Base-by-base conservation (phyloP, 2,329 filamentous ascomycete species). In the Zymoseptoria ardabiliae region DNA sequence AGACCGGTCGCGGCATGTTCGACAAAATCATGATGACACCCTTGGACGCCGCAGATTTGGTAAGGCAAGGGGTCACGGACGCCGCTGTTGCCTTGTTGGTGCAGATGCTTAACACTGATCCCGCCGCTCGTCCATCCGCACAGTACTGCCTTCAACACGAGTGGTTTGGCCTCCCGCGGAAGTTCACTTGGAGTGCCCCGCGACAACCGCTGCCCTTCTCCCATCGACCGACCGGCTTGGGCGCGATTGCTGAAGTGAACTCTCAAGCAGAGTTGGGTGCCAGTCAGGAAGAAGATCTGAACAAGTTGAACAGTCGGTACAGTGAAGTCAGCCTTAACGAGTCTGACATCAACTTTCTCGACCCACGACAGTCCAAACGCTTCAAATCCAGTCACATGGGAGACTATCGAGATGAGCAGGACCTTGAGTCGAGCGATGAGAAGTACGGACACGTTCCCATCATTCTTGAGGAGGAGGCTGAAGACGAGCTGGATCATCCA, bases 1-100 rank as follows among this genome's bases (percentile, higher is more conserved):
- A 88, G 55, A 87, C 85, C 63, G 89, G 93, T 62, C 85, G 86
- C 3, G 88, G 90, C 66, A 86, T 97, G 75, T 82, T 96, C 60
- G 81, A 90, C 62, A 89, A 85, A 64, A 94, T 97, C 71, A 96
- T 97, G 89, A 90, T 85, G 4, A 86, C 81, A 2, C 79, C 84
- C 0, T 77, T 94, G 5, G 84, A 96, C 67, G 81, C 84, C 11
- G 73, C 76, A 13, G 85, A 90, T 0, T 78, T 97, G 22, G 75
- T 82, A 9, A 71, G 76, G 5, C 75, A 74, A 9, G 77, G 78
- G 0, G 78, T 94, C 7, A 91, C 91, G 0, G 76, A 82, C 1
- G 72, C 78, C 2, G 89, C 87, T 10, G 84, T 95, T 53, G 82
- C 91, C 64, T 89, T 96, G 66, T 77, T 97, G 30, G 76, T 78